Percentiles rank a stretch among this genome's conserved stretches.
Conservation (phyloP, 2,329 filamentous ascomycete genomes). For the Paramyrothecium sp. region DNA sequence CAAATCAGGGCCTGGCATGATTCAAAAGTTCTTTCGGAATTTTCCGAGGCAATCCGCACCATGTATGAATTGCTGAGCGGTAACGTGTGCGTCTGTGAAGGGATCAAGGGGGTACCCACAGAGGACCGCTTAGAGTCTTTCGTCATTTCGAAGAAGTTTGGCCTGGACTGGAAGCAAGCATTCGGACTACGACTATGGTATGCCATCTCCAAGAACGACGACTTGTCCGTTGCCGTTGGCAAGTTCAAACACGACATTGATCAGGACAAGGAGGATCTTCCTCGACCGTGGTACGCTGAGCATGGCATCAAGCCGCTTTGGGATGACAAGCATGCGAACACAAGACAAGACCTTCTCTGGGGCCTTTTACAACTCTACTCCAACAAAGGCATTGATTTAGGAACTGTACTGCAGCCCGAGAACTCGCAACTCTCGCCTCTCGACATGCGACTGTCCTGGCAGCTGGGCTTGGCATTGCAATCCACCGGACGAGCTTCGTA, state of each 20-base stretch:
- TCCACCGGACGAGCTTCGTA: slow-evolving; percentile 51
- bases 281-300: slow-evolving; percentile 69
- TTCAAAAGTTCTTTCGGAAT: slow-evolving; percentile 81
- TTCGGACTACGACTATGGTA: slow-evolving; percentile 94
- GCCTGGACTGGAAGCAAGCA: slow-evolving; percentile 87
- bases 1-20: slow-evolving; percentile 85
- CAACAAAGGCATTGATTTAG: slow-evolving; percentile 55
- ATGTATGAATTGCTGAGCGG: slow-evolving; percentile 88
- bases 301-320: slow-evolving; percentile 57
- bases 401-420: slow-evolving; percentile 71
- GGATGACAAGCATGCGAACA: slow-evolving; percentile 55
- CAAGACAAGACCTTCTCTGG: slow-evolving; percentile 79
- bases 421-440: slow-evolving; percentile 74
- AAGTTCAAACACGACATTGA: slow-evolving; percentile 73
- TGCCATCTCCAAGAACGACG: slow-evolving; percentile 65
- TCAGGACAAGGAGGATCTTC: slow-evolving; percentile 68
- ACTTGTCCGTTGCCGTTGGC: slow-evolving; percentile 69
- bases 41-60: slow-evolving; percentile 78
- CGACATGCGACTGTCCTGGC: slow-evolving; percentile 78
- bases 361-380: slow-evolving; percentile 81
- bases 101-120: slow-evolving; percentile 66
- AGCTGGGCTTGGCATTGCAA: slow-evolving; percentile 69
- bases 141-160: slow-evolving; percentile 78
- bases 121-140: slow-evolving; percentile 84
- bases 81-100: slow-evolving; percentile 80